Percentiles rank a stretch among this genome's conserved stretches.
These are phyloP conservation scores for Puccinia hordei DNA, from an alignment of 1,284 basidiomycete species.

Conservation along the genomic window DNA sequence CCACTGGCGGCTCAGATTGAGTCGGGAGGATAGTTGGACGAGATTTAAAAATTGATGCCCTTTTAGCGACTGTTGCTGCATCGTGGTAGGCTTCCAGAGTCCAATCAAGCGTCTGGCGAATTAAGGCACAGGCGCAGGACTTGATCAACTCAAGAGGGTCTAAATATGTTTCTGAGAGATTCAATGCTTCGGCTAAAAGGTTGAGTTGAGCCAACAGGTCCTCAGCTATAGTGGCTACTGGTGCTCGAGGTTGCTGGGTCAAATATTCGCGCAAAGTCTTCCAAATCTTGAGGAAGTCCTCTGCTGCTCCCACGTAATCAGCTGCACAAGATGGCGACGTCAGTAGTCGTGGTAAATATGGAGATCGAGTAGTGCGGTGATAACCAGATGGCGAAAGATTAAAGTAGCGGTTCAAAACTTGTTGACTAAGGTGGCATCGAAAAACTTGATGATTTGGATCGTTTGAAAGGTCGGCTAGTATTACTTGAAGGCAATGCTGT, in stretches of 20 bases:
- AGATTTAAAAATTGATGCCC: too few species aligned
- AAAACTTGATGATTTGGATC: not conserved
- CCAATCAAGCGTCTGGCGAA: constrained; percentile 18
- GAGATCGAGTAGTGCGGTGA: constrained; percentile 13
- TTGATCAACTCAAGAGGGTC: constrained; percentile 13
- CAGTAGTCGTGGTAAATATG: constrained; percentile 29
- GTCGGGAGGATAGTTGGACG: too few species aligned
- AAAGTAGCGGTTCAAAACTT: constrained; percentile 18
- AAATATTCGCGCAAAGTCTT: not conserved
- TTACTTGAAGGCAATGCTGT: constrained; percentile 16
- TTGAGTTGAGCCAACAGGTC: constrained; percentile 3
- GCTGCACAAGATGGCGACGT: not conserved
- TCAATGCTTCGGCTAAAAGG: not conserved
- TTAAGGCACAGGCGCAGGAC: not conserved
- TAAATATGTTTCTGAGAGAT: constrained; percentile 7
- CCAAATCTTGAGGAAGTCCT: constrained; percentile 24
- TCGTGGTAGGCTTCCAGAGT: not conserved
- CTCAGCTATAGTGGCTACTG: not conserved
- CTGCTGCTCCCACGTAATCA: not conserved
- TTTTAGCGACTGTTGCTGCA: not conserved
- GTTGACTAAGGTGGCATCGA: constrained; percentile 11
- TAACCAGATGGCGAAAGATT: constrained; percentile 9
- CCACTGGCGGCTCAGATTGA: too few species aligned
- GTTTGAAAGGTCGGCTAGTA: not conserved
- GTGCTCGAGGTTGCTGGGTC: not conserved